These are phyloP conservation scores for Oryza meridionalis DNA, from an alignment of 176 grass and related monocot species.

Conservation along the genomic window DNA sequence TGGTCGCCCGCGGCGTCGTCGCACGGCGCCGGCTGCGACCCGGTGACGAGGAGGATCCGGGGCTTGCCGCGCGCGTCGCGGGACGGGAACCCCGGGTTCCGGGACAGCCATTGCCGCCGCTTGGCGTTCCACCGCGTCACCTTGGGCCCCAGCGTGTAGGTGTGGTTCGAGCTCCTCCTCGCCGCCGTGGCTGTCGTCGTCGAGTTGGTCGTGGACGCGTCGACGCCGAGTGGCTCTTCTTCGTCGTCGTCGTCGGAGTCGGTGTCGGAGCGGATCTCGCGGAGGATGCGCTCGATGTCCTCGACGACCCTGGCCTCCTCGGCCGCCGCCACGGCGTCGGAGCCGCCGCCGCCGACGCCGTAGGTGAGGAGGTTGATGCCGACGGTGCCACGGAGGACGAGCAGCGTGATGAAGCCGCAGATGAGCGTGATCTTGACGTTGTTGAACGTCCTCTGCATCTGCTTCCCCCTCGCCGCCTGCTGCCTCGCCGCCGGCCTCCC, in stretches of 20 bases:
- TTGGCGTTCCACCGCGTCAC: constrained; percentile 53
- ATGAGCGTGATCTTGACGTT: constrained; percentile 77
- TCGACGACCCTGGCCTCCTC: constrained; percentile 55
- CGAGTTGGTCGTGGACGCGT: constrained; percentile 21
- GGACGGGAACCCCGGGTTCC: constrained; percentile 49
- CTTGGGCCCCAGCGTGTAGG: constrained; percentile 58
- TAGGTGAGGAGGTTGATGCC: constrained; percentile 49
- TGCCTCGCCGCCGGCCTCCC: not conserved
- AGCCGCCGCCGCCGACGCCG: not conserved
- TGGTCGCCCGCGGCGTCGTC: constrained; percentile 54
- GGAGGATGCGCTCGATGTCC: constrained; percentile 72
- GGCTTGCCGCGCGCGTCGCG: constrained; percentile 43
- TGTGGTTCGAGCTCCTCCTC: constrained; percentile 40
- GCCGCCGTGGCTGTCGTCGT: constrained; percentile 11
- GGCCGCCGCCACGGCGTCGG: not conserved
- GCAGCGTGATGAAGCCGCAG: constrained; percentile 71
- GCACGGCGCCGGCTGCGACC: constrained; percentile 65
- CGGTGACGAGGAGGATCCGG: constrained; percentile 61
- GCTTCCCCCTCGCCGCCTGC: constrained; percentile 29
- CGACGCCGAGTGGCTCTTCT: not conserved
- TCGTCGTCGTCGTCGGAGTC: constrained; percentile 47
- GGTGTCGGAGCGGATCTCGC: constrained; percentile 73
- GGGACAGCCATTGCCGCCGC: constrained; percentile 47
- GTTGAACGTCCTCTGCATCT: constrained; percentile 55
- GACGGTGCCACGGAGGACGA: constrained; percentile 70